Percentiles rank a stretch among this genome's conserved stretches.
Conservation (phyloP, 2,329 filamentous ascomycete genomes). For the Fusarium abutilonis region DNA sequence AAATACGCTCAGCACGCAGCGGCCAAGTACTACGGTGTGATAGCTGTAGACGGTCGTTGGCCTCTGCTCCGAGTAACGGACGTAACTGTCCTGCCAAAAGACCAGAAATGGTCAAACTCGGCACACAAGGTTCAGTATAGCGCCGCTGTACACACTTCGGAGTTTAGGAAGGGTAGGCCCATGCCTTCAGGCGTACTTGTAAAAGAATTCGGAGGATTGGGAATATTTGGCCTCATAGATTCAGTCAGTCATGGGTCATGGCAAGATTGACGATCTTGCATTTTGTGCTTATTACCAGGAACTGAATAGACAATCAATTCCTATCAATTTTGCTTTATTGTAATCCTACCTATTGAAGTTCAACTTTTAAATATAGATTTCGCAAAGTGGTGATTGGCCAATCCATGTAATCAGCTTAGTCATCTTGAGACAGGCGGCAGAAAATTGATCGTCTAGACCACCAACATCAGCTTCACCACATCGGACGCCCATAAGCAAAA, state of each 20-base stretch:
- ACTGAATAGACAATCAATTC: conserved; percentile 39
- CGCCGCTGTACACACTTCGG: conserved; percentile 32
- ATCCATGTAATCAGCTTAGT: conserved; percentile 39
- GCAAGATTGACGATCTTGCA: conserved; percentile 38
- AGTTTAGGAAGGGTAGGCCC: conserved; percentile 32
- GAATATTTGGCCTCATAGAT: conserved; percentile 29
- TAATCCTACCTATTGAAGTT: not conserved
- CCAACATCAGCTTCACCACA: conserved; percentile 28
- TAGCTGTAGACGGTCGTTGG: conserved; percentile 43
- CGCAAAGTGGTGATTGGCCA: conserved; percentile 30
- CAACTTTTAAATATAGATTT: conserved; percentile 1
- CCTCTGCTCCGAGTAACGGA: conserved; percentile 41
- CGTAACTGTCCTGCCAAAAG: conserved; percentile 43
- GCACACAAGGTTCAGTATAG: conserved; percentile 27
- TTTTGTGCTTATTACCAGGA: conserved; percentile 31
- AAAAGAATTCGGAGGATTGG: conserved; percentile 27
- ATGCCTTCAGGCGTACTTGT: conserved; percentile 35
- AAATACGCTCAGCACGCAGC: conserved; percentile 35
- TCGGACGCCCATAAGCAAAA: conserved; percentile 43
- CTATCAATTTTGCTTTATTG: conserved; percentile 25
- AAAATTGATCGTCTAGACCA: conserved; percentile 39
- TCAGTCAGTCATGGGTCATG: conserved; percentile 31
- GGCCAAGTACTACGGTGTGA: conserved; percentile 46
- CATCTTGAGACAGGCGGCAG: conserved; percentile 21
- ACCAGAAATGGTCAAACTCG: conserved; percentile 46